A percentile compares a stretch with the other conserved stretches of the same genome.
Evolutionary conservation across 2,329 filamentous ascomycete genomes (phyloP).

Genomic region (Tolypocladium tropicale): DNA sequence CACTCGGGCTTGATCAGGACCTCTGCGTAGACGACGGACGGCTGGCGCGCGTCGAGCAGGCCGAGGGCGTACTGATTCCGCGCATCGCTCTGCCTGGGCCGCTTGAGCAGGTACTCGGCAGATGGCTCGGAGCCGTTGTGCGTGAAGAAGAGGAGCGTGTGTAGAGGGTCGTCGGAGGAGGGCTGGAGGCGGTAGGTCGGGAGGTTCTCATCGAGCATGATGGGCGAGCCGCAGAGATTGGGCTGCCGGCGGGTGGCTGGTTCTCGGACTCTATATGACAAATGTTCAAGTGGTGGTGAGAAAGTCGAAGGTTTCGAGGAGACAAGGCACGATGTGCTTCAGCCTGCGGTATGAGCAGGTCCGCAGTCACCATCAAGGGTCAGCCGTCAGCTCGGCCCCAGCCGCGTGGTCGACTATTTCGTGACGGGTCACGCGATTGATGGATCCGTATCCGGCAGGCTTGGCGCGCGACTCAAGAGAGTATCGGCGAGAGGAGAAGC

Average conservation of each 20-base stretch:
- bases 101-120: conserved; percentile 71
- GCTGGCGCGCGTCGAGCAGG: conserved; percentile 70
- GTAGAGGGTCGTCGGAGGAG: conserved; percentile 40
- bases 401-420: neutral
- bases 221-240: neutral
- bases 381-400: neutral
- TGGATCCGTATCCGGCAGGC: neutral
- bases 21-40: conserved; percentile 78
- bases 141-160: conserved; percentile 48
- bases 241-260: neutral
- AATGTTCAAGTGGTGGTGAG: neutral
- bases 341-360: neutral
- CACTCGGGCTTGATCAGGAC: conserved; percentile 77
- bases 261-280: neutral
- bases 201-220: conserved; percentile 90
- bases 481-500: no score
- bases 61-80: conserved; percentile 81
- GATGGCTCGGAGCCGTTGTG: conserved; percentile 72
- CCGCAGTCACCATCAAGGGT: neutral
- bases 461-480: neutral
- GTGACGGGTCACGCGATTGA: neutral
- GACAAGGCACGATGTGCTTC: neutral
- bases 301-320: neutral
- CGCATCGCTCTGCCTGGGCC: conserved; percentile 57
- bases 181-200: conserved; percentile 55